A percentile compares a stretch with the other conserved stretches of the same genome.
phyloP scores from a whole-genome alignment of 2,329 filamentous ascomycete genomes.

The Herpotrichia juniperi region DNA sequence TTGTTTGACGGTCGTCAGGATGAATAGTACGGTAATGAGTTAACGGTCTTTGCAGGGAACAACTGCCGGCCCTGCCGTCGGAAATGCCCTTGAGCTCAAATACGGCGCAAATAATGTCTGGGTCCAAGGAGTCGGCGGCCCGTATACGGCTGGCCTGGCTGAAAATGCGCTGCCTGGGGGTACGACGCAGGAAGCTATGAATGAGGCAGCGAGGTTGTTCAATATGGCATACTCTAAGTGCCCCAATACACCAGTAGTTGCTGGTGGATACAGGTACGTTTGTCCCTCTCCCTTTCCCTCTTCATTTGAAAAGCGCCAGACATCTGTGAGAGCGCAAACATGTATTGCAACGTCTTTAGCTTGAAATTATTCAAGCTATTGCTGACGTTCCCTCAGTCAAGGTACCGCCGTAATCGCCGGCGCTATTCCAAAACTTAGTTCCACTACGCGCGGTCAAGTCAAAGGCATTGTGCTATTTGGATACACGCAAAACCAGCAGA shows the following conservation, averaged over 20 bases:
- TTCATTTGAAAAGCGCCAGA: too few relatives aligned
- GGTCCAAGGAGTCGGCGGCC: conserved; percentile 41
- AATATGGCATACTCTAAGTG: conserved; percentile 45
- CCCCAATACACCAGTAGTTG: conserved; percentile 44
- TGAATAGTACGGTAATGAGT: too few relatives aligned
- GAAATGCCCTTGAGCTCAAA: conserved; percentile 23
- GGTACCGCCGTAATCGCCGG: conserved; percentile 47
- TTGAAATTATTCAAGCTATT: too few relatives aligned
- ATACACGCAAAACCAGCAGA: conserved; percentile 48
- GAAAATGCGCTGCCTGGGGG: conserved; percentile 43
- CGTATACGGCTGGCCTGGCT: conserved; percentile 42
- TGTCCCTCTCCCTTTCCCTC: too few relatives aligned
- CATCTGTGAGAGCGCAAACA: too few relatives aligned
- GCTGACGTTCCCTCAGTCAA: conserved; percentile 36
- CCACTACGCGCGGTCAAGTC: conserved; percentile 34
- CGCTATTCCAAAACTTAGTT: conserved; percentile 34
- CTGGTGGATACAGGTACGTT: conserved; percentile 50
- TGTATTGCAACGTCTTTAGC: too few relatives aligned
- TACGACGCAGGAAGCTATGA: conserved; percentile 38
- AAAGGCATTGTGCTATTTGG: conserved; percentile 49
- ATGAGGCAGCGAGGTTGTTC: conserved; percentile 43
- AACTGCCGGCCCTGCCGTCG: conserved; percentile 25
- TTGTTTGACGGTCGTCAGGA: too few relatives aligned
- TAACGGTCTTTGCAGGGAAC: conserved; percentile 22
- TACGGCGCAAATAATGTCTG: conserved; percentile 30